Percentiles rank a stretch among this genome's conserved stretches.
phyloP scores from a whole-genome alignment of 805 yeast genomes.

The Yarrowia porcina region DNA sequence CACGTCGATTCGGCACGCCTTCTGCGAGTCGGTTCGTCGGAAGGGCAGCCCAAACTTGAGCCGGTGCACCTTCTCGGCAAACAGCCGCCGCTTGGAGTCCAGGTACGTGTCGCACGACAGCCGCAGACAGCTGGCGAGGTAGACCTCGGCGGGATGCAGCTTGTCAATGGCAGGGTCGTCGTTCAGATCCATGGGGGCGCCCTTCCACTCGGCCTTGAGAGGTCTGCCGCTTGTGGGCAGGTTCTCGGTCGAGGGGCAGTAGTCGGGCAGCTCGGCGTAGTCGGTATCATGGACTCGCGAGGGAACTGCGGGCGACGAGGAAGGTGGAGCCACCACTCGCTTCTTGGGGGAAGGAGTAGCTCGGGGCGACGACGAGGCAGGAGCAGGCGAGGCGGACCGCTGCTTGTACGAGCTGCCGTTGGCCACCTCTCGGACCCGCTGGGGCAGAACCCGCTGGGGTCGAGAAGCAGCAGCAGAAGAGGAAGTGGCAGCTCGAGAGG shows the following conservation, averaged over 20 bases:
- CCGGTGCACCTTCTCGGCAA: constrained; percentile 82
- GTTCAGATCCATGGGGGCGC: constrained; percentile 90
- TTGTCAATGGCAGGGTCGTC: constrained; percentile 67
- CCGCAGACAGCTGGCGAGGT: constrained; percentile 82
- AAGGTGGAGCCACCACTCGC: constrained; percentile 38
- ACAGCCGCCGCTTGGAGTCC: constrained; percentile 76
- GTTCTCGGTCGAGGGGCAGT: constrained; percentile 64
- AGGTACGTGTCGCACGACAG: constrained; percentile 79
- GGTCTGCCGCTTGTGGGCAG: constrained; percentile 63
- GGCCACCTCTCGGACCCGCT: constrained; percentile 21
- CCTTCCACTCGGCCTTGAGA: constrained; percentile 94
- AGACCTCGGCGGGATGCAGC: constrained; percentile 88
- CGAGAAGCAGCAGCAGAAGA: neutral
- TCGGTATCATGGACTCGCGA: constrained; percentile 43
- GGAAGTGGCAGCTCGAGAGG: neutral
- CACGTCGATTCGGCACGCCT: constrained; percentile 95
- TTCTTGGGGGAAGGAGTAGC: constrained; percentile 25
- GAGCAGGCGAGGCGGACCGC: constrained; percentile 9
- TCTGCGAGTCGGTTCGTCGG: constrained; percentile 96
- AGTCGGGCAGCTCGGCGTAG: constrained; percentile 59
- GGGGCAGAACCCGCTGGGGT: constrained; percentile 12
- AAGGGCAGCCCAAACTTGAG: constrained; percentile 68
- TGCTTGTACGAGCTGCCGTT: neutral
- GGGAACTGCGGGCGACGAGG: constrained; percentile 39
- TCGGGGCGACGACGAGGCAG: neutral